phyloP scores from a whole-genome alignment of 2,329 filamentous ascomycete species.

The Lecanicillium sp. region DNA sequence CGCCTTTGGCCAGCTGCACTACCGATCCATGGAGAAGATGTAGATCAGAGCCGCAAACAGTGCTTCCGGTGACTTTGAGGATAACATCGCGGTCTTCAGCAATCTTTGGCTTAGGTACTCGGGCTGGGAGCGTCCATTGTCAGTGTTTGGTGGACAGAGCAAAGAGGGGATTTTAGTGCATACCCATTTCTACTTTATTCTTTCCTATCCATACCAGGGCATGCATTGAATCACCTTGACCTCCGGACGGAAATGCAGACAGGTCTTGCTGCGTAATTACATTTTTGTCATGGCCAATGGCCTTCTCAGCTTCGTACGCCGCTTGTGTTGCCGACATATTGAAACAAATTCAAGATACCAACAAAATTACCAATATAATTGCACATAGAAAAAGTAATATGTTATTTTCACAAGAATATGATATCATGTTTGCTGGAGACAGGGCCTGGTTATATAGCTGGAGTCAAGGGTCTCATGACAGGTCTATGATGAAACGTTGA shows the following conservation, averaged over 20 bases:
- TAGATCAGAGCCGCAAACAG: constrained; percentile 50
- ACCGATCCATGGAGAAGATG: constrained; percentile 49
- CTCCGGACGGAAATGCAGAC: constrained; percentile 41
- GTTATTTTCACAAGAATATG: too few relatives aligned
- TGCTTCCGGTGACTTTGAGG: constrained; percentile 62
- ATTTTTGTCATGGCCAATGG: constrained; percentile 58
- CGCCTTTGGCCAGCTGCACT: constrained; percentile 51
- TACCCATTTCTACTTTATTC: constrained; percentile 63
- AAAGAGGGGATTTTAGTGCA: constrained; percentile 8
- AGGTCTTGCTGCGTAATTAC: constrained; percentile 61
- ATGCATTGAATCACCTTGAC: constrained; percentile 60
- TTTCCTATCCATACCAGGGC: constrained; percentile 78
- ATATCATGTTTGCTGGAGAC: too few relatives aligned
- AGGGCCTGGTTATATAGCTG: too few relatives aligned
- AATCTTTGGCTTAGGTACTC: constrained; percentile 62
- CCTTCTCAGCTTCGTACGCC: constrained; percentile 58
- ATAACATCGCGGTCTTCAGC: constrained; percentile 71
- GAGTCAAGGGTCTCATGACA: too few relatives aligned
- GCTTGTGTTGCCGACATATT: constrained; percentile 54
- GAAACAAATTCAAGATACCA: too few relatives aligned
- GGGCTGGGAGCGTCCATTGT: constrained; percentile 29
- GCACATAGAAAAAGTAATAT: too few relatives aligned
- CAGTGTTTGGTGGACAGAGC: background rate
- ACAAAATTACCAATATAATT: too few relatives aligned
- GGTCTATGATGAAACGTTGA: too few relatives aligned